These are phyloP conservation scores for Anisodus acutangulus DNA, from an alignment of 257 asterid genomes.

Conservation along the genomic window DNA sequence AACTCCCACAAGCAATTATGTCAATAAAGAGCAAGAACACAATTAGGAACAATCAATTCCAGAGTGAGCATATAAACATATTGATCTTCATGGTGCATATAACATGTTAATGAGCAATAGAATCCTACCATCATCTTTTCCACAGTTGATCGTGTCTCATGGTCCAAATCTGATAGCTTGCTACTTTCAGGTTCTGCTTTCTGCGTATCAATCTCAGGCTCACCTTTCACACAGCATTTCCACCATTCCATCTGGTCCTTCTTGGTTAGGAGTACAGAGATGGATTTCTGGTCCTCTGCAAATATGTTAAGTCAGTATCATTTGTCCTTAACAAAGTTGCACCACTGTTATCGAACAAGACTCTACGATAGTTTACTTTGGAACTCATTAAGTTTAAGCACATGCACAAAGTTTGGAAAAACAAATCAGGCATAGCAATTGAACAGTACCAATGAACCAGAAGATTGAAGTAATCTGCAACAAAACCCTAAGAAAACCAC, in stretches of 20 bases:
- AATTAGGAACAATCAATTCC: background rate
- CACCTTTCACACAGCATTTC: conserved; percentile 86
- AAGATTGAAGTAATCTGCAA: background rate
- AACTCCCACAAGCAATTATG: background rate
- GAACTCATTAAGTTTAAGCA: background rate
- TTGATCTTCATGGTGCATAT: background rate
- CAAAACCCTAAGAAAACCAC: background rate
- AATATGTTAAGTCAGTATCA: background rate
- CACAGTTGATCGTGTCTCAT: conserved; percentile 79
- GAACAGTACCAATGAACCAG: background rate
- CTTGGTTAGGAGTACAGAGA: conserved; percentile 77
- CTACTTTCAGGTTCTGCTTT: conserved; percentile 85
- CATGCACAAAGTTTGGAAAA: background rate
- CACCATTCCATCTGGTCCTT: conserved; percentile 95
- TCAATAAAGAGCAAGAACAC: background rate
- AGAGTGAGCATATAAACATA: background rate
- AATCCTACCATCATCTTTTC: conserved; percentile 85
- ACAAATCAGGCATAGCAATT: background rate
- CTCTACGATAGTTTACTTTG: background rate
- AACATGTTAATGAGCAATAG: conserved; percentile 5
- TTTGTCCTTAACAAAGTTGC: background rate
- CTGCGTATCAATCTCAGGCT: conserved; percentile 82
- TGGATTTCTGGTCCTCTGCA: conserved; percentile 77
- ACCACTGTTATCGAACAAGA: background rate
- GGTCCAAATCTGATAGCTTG: conserved; percentile 74